Evolutionary conservation across 2,329 filamentous ascomycete genomes (phyloP).

Genomic region (Exophiala phaeomuriformis): DNA sequence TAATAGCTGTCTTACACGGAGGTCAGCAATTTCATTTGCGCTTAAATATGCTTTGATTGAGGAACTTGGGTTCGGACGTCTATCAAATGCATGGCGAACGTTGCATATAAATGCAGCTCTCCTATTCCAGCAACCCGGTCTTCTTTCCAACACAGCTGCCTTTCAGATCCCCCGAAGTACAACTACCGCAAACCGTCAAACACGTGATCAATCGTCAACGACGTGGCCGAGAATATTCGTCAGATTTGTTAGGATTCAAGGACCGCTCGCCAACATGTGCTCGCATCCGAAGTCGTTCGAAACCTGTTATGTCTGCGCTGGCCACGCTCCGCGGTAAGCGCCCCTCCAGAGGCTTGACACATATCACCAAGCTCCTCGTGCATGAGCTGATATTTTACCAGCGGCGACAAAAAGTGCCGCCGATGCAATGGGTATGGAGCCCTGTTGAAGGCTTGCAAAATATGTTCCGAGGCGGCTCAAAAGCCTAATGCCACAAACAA

Average conservation of each 20-base stretch:
- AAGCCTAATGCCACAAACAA: background rate
- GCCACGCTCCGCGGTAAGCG: slow-evolving; percentile 16
- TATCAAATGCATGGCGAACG: slow-evolving; percentile 11
- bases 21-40: slow-evolving; percentile 3
- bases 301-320: slow-evolving; percentile 14
- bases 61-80: background rate
- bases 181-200: no score
- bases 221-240: no score
- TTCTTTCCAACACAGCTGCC: background rate
- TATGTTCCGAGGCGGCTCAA: background rate
- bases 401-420: background rate
- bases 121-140: background rate
- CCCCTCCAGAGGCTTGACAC: background rate
- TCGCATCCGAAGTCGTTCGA: slow-evolving; percentile 10
- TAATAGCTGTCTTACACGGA: slow-evolving; percentile 7
- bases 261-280: slow-evolving; percentile 10
- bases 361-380: background rate
- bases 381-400: background rate
- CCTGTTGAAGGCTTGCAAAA: background rate
- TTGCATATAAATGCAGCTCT: slow-evolving; percentile 12
- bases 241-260: background rate
- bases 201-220: no score
- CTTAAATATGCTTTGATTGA: background rate
- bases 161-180: background rate
- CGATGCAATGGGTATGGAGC: slow-evolving; percentile 3